A percentile compares a stretch with the other conserved stretches of the same genome.
Evolutionary conservation across 352 stramenopile genomes (phyloP).

Genomic region (Globisporangium emineosum): DNA sequence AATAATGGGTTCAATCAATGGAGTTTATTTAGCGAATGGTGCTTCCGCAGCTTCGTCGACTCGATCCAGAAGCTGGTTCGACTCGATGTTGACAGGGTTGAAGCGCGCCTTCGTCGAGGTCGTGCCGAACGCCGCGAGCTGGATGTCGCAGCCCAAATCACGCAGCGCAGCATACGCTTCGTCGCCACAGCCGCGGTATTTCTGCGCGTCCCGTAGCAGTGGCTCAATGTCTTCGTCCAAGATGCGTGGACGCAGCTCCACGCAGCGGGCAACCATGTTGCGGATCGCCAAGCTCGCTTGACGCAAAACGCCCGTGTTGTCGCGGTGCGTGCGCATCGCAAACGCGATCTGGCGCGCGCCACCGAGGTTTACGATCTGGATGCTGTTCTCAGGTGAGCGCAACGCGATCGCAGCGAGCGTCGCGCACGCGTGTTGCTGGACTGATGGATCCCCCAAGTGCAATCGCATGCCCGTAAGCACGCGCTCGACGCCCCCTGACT

Average conservation of each 20-base stretch:
- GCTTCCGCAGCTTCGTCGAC: conserved; percentile 54
- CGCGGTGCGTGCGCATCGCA: conserved; percentile 50
- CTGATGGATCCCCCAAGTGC: conserved; percentile 42
- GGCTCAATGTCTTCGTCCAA: conserved; percentile 64
- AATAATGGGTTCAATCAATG: not conserved
- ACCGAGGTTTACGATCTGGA: conserved; percentile 44
- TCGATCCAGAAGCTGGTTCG: conserved; percentile 43
- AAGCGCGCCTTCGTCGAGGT: conserved; percentile 38
- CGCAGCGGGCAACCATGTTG: conserved; percentile 68
- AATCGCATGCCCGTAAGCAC: conserved; percentile 57
- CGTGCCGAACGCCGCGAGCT: conserved; percentile 56
- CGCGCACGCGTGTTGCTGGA: conserved; percentile 72
- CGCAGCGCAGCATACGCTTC: conserved; percentile 76
- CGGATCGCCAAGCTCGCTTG: conserved; percentile 79
- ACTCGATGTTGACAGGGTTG: conserved; percentile 64
- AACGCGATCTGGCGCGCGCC: conserved; percentile 41
- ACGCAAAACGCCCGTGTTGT: conserved; percentile 47
- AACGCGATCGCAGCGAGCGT: conserved; percentile 71
- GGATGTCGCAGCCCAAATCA: conserved; percentile 70
- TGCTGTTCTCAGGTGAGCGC: conserved; percentile 63
- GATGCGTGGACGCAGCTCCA: conserved; percentile 56
- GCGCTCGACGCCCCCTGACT: conserved; percentile 43
- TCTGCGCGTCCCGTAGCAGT: conserved; percentile 56
- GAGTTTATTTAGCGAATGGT: conserved; percentile 22
- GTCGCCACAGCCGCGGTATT: conserved; percentile 65